phyloP scores from a whole-genome alignment of 1,284 basidiomycete genomes.

The Moesziomyces sp. region DNA sequence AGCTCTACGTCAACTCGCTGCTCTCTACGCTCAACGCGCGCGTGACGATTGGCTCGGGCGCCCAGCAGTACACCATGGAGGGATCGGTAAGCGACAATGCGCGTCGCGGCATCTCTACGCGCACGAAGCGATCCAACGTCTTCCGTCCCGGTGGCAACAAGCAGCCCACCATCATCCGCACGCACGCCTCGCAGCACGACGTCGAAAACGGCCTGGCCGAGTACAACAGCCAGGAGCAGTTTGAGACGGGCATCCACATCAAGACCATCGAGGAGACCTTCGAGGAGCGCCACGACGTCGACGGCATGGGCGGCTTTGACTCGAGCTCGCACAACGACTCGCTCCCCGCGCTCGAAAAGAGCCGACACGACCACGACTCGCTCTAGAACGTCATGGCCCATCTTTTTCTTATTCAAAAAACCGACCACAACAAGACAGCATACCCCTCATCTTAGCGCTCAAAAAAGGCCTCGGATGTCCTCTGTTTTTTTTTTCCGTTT shows the following conservation, averaged over 20 bases:
- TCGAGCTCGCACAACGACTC: constrained; percentile 49
- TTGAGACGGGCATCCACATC: constrained; percentile 54
- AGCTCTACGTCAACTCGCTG: constrained; percentile 65
- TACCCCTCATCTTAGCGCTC: constrained; percentile 1
- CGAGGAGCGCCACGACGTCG: constrained; percentile 51
- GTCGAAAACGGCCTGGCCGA: constrained; percentile 23
- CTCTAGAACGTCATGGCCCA: constrained; percentile 3
- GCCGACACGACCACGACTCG: constrained; percentile 29
- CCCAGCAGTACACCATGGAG: constrained; percentile 50
- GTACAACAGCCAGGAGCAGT: constrained; percentile 26
- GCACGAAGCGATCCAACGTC: constrained; percentile 39
- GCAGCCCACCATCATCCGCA: constrained; percentile 45
- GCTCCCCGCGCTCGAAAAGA: constrained; percentile 40
- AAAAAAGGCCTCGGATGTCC: background rate
- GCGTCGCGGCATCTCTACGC: constrained; percentile 31
- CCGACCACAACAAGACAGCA: constrained; percentile 3
- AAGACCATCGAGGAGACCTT: constrained; percentile 57
- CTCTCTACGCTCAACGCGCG: constrained; percentile 64
- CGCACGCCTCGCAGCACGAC: constrained; percentile 35
- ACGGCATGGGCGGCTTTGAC: constrained; percentile 27
- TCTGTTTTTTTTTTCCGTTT: background rate
- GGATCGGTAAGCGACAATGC: constrained; percentile 41
- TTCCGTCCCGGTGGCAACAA: constrained; percentile 42
- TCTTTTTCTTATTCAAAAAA: background rate
- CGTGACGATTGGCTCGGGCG: constrained; percentile 27